Percentiles rank a stretch among this genome's conserved stretches.
phyloP scores from a whole-genome alignment of 2,329 filamentous ascomycete genomes.

The Fusarium sp. region DNA sequence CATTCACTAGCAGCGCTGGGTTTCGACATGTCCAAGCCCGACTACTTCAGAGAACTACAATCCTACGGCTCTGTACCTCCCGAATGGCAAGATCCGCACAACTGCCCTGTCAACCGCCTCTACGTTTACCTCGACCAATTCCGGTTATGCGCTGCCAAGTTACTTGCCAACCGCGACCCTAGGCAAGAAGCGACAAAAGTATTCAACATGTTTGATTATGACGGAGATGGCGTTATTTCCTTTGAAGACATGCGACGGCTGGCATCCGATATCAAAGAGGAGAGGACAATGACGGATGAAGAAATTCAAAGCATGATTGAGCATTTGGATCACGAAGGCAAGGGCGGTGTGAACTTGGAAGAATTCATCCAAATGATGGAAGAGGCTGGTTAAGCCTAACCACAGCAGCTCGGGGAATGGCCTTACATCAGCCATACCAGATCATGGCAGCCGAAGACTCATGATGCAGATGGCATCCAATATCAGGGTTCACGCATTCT shows the following conservation, averaged over 20 bases:
- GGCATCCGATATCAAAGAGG: constrained; percentile 89
- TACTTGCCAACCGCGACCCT: constrained; percentile 86
- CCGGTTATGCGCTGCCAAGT: constrained; percentile 79
- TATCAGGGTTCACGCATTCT: background rate
- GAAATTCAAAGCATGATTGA: constrained; percentile 97
- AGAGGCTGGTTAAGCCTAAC: constrained; percentile 53
- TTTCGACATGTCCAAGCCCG: constrained; percentile 88
- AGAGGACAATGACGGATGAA: constrained; percentile 84
- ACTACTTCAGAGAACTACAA: constrained; percentile 85
- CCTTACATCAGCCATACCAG: constrained; percentile 21
- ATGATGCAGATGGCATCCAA: background rate
- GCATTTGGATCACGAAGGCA: constrained; percentile 95
- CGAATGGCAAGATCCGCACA: constrained; percentile 64
- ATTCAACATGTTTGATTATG: constrained; percentile 93
- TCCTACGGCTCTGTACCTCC: constrained; percentile 81
- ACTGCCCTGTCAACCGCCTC: constrained; percentile 59
- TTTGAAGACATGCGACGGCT: constrained; percentile 89
- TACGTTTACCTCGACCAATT: constrained; percentile 69
- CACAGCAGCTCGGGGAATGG: constrained; percentile 4
- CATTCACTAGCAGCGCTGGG: constrained; percentile 96
- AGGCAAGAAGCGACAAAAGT: constrained; percentile 91
- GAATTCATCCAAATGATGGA: constrained; percentile 77
- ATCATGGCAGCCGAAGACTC: constrained; percentile 3
- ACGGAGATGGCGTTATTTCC: constrained; percentile 91
- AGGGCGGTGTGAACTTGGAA: constrained; percentile 80